Evolutionary conservation across 257 asterid genomes (phyloP).

Genomic region (Parsonsia alboflavescens): DNA sequence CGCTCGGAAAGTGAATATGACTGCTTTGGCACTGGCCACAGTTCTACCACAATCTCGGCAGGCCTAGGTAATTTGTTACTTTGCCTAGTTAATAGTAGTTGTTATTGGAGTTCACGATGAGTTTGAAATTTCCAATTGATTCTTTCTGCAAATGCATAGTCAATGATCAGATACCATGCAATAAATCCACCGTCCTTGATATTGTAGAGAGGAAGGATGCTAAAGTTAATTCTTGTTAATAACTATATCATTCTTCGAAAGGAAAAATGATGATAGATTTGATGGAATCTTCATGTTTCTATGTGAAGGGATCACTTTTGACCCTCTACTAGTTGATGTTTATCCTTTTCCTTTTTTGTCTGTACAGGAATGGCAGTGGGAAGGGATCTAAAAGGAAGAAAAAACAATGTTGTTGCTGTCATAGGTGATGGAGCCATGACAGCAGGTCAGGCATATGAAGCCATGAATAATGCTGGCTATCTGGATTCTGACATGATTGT

Average conservation of each 20-base stretch:
- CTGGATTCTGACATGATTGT: conserved; percentile 96
- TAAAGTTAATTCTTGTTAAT: neutral
- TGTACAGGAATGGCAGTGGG: conserved; percentile 93
- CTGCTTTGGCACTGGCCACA: conserved; percentile 94
- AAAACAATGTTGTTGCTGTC: conserved; percentile 68
- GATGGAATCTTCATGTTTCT: neutral
- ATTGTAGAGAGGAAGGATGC: neutral
- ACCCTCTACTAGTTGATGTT: neutral
- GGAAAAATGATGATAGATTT: neutral
- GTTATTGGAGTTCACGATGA: neutral
- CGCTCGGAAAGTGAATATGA: conserved; percentile 91
- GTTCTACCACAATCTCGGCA: conserved; percentile 96
- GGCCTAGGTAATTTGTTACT: conserved; percentile 55
- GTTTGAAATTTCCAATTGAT: neutral
- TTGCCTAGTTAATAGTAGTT: neutral
- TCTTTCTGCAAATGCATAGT: neutral
- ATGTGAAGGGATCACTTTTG: neutral
- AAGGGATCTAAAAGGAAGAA: conserved; percentile 78
- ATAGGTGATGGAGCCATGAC: conserved; percentile 99
- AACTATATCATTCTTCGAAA: neutral
- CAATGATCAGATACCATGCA: neutral
- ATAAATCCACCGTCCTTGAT: neutral
- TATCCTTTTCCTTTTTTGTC: conserved; percentile 15
- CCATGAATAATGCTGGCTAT: conserved; percentile 96
- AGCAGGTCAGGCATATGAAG: conserved; percentile 96